Conservation (phyloP, 805 yeast genomes). For the Kuraishia cidri region DNA sequence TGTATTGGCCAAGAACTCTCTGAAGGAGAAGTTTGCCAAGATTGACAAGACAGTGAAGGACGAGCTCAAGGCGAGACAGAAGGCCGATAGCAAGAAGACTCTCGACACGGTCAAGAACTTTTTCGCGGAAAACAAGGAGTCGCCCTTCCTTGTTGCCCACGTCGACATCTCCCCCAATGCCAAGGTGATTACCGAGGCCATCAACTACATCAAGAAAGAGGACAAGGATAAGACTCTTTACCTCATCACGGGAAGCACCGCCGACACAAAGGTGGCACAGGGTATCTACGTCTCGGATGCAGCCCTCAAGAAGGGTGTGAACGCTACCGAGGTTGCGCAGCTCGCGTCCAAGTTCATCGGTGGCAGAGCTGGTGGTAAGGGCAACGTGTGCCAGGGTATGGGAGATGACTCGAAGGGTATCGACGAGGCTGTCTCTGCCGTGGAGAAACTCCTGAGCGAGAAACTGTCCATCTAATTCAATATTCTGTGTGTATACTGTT, state of each 20-base stretch:
- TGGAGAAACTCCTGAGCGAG: slow-evolving; percentile 50
- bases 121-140: slow-evolving; percentile 46
- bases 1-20: slow-evolving; percentile 66
- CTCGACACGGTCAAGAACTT: slow-evolving; percentile 67
- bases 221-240: slow-evolving; percentile 69
- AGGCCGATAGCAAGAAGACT: slow-evolving; percentile 78
- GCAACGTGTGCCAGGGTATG: slow-evolving; percentile 93
- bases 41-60: slow-evolving; percentile 86
- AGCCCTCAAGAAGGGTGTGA: slow-evolving; percentile 60
- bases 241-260: slow-evolving; percentile 61
- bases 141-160: slow-evolving; percentile 57
- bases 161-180: slow-evolving; percentile 74
- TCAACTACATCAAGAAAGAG: slow-evolving; percentile 72
- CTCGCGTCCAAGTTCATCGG: slow-evolving; percentile 71
- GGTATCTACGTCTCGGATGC: slow-evolving; percentile 82
- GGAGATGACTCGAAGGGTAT: slow-evolving; percentile 75
- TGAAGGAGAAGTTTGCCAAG: slow-evolving; percentile 65
- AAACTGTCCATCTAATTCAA: slow-evolving; percentile 27
- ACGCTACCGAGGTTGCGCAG: slow-evolving; percentile 68
- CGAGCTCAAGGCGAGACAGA: slow-evolving; percentile 79
- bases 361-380: slow-evolving; percentile 98
- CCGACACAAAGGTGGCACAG: slow-evolving; percentile 78
- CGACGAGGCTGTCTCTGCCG: slow-evolving; percentile 63
- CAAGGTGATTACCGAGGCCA: slow-evolving; percentile 90
- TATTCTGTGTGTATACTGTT: slow-evolving; percentile 1